A percentile compares a stretch with the other conserved stretches of the same genome.
These are phyloP conservation scores for Xylaria polymorpha DNA, from an alignment of 2,329 filamentous ascomycete species.

Conservation along the genomic window DNA sequence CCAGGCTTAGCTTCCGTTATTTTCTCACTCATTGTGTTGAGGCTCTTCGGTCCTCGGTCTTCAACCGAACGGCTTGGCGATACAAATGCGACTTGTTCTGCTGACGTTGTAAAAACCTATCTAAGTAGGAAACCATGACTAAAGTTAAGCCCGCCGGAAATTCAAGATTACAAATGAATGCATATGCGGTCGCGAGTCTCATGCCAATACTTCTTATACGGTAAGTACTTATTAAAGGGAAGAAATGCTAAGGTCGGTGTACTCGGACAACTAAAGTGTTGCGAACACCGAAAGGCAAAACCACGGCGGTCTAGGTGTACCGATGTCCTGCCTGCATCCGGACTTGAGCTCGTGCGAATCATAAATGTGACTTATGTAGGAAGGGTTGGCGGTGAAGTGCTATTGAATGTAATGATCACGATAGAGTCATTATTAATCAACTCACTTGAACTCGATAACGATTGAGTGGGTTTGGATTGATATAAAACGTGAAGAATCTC, in stretches of 20 bases:
- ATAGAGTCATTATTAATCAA: neutral
- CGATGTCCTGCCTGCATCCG: slow-evolving; percentile 1
- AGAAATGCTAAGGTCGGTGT: neutral
- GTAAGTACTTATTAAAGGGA: neutral
- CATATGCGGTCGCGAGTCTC: neutral
- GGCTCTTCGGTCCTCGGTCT: slow-evolving; percentile 15
- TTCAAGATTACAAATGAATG: neutral
- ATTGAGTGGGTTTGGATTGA: neutral
- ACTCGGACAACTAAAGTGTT: slow-evolving; percentile 29
- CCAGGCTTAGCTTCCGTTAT: neutral
- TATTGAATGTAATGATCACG: neutral
- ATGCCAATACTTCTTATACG: neutral
- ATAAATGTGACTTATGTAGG: neutral
- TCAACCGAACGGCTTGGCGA: neutral
- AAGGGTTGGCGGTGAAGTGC: neutral
- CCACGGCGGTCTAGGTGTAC: neutral
- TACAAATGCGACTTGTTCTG: neutral
- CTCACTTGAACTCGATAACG: neutral
- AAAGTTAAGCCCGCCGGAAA: neutral
- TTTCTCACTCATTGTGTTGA: neutral
- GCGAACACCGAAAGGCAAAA: slow-evolving; percentile 33
- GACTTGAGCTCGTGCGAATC: neutral
- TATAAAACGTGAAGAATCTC: slow-evolving; percentile 3
- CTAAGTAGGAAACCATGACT: neutral
- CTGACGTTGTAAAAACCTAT: neutral